Percentiles rank a stretch among this genome's conserved stretches.
phyloP scores from a whole-genome alignment of 805 yeast genomes.

The Yarrowia yakushimensis region DNA sequence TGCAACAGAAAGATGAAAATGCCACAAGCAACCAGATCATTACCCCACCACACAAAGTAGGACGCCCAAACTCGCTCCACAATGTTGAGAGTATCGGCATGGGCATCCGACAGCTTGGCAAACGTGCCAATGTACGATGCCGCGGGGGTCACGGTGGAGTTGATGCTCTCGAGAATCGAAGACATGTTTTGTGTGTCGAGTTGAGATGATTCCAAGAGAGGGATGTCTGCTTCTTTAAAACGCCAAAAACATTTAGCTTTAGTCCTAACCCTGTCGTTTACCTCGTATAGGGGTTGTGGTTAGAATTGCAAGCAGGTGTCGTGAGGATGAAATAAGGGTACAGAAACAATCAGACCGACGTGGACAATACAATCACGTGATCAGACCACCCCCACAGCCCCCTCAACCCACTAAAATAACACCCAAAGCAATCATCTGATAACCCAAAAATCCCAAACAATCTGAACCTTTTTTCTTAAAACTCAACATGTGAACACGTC shows the following conservation, averaged over 20 bases:
- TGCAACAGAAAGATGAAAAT: constrained; percentile 75
- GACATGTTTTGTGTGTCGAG: neutral
- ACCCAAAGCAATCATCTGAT: constrained; percentile 24
- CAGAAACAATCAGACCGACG: too few species aligned
- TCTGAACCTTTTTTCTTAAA: neutral
- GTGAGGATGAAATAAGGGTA: too few species aligned
- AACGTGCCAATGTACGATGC: constrained; percentile 8
- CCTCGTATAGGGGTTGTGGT: neutral
- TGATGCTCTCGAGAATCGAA: constrained; percentile 7
- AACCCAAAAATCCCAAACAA: neutral
- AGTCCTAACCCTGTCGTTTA: constrained; percentile 20
- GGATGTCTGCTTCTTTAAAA: neutral
- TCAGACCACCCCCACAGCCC: too few species aligned
- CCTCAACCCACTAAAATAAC: too few species aligned
- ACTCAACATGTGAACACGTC: constrained; percentile 23
- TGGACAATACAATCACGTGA: neutral
- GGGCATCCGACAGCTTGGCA: constrained; percentile 16
- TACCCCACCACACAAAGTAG: constrained; percentile 78
- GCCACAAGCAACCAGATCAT: constrained; percentile 92
- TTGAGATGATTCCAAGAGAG: neutral
- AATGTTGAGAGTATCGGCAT: constrained; percentile 27
- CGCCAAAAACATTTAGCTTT: neutral
- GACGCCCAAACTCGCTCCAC: constrained; percentile 83
- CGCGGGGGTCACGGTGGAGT: constrained; percentile 24
- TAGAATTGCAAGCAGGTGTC: neutral